These are phyloP conservation scores for Rhodotorula glutinis DNA, from an alignment of 1,284 basidiomycete species.

Conservation along the genomic window DNA sequence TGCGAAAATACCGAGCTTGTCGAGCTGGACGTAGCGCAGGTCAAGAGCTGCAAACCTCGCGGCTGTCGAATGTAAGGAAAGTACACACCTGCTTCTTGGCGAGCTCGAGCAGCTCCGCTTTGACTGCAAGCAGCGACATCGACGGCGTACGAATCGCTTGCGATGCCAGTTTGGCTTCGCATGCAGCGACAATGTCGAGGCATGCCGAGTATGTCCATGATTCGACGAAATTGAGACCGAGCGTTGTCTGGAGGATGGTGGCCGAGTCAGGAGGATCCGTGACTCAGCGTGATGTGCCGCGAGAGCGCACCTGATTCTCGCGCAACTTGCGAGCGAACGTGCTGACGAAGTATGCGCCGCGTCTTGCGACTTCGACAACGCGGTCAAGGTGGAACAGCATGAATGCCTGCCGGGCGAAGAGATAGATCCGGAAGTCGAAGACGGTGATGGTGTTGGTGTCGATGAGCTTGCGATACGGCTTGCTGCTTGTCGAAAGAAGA, in stretches of 20 bases:
- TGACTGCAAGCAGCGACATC: conserved; percentile 50
- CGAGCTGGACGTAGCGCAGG: conserved; percentile 57
- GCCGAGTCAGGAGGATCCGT: neutral
- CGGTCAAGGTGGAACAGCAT: conserved; percentile 70
- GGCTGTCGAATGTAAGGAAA: neutral
- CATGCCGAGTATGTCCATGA: conserved; percentile 93
- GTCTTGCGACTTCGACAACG: conserved; percentile 65
- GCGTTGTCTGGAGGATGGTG: conserved; percentile 56
- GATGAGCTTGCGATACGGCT: conserved; percentile 84
- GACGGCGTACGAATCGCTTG: conserved; percentile 41
- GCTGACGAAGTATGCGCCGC: conserved; percentile 68
- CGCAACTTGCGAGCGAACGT: conserved; percentile 74
- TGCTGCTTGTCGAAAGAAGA: conserved; percentile 72
- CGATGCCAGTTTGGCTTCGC: conserved; percentile 72
- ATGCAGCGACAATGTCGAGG: conserved; percentile 77
- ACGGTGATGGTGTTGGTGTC: conserved; percentile 86
- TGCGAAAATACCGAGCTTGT: conserved; percentile 69
- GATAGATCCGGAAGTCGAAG: conserved; percentile 89
- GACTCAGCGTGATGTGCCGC: neutral
- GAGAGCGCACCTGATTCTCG: conserved; percentile 63
- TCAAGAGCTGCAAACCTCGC: conserved; percentile 11
- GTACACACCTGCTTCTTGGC: conserved; percentile 68
- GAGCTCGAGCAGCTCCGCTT: conserved; percentile 76
- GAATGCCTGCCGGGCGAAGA: conserved; percentile 79
- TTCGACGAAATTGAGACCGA: conserved; percentile 80